Evolutionary conservation across 345 rosid genomes (phyloP), one percentile per base, ranked within the genome.

Genomic region (Brassica incana): DNA sequence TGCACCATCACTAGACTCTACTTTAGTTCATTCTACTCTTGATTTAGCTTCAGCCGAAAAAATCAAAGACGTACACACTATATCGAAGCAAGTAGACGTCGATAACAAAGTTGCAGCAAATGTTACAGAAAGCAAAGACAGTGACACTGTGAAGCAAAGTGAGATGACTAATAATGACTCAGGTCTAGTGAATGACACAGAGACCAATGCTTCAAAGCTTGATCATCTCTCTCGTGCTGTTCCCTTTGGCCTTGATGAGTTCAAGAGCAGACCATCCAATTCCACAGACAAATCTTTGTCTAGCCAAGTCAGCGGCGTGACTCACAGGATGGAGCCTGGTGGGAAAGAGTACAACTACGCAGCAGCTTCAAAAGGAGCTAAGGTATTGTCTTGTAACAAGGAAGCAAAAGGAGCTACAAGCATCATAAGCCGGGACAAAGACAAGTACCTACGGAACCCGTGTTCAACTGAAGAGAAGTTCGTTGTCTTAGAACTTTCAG

Each of bases 391-490:
- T 71, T 89, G 70, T 73, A 95, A 95, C 84, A 95, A 89, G 90
- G 99, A 95, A 88, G 90, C 97, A 43, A 95, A 95, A 77, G 99
- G 97, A 8, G 92, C 95, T 38, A 54, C 90, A 10, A 91, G 89
- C 77, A 88, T 95, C 82, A 74, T 95, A 84, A 82, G 85, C 80
- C 77, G 89, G 82, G 99, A 93, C 86, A 86, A 86, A 83, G 98
- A 95, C 81, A 95, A 95, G 83, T 95, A 95, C 83, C 90, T 95
- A 32, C 84, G 98, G 98, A 95, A 93, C 75, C 98, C 99, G 2
- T 95, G 99, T 76, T 90, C 99, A 27, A 91, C 90, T 3, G 98
- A 95, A 80, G 95, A 78, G 78, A 95, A 95, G 84, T 95, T 83
- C 77, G 92, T 91, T 64, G 78, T 93, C 38, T 77, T 93, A n/a